Conservation (phyloP, 2,329 filamentous ascomycete species). For the Monosporascus sp. region DNA sequence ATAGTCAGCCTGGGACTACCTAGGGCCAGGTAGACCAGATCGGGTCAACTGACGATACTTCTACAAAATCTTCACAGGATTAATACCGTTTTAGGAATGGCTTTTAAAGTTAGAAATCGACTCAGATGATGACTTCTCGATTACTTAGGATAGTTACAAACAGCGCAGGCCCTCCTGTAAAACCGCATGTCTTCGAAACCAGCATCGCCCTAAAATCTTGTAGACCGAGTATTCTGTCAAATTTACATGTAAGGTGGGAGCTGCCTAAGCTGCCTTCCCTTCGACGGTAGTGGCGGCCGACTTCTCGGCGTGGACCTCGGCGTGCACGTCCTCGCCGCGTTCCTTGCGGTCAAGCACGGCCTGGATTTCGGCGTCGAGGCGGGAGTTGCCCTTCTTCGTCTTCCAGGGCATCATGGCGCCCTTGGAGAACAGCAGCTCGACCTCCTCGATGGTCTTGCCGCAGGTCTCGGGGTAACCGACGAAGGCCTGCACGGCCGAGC, state of each 20-base stretch:
- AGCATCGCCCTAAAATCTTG: neutral
- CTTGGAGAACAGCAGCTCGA: slow-evolving; percentile 30
- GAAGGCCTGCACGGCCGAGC: slow-evolving; percentile 29
- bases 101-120: no score
- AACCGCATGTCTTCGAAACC: neutral
- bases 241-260: neutral
- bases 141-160: no score
- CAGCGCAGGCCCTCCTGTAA: no score
- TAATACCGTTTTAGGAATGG: no score
- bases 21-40: no score
- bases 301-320: slow-evolving; percentile 14
- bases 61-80: no score
- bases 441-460: slow-evolving; percentile 36
- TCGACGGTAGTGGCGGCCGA: slow-evolving; percentile 3
- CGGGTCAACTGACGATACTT: no score
- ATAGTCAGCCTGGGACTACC: no score
- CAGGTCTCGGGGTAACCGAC: slow-evolving; percentile 32
- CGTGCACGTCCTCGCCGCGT: slow-evolving; percentile 13
- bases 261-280: neutral
- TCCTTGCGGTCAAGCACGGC: slow-evolving; percentile 22
- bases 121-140: no score
- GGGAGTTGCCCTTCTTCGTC: slow-evolving; percentile 27
- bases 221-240: neutral
- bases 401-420: slow-evolving; percentile 34
- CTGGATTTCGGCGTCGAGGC: slow-evolving; percentile 24